Conservation (phyloP, 768 basidiomycete genomes). For the Porphyrellus cyaneotinctus region DNA sequence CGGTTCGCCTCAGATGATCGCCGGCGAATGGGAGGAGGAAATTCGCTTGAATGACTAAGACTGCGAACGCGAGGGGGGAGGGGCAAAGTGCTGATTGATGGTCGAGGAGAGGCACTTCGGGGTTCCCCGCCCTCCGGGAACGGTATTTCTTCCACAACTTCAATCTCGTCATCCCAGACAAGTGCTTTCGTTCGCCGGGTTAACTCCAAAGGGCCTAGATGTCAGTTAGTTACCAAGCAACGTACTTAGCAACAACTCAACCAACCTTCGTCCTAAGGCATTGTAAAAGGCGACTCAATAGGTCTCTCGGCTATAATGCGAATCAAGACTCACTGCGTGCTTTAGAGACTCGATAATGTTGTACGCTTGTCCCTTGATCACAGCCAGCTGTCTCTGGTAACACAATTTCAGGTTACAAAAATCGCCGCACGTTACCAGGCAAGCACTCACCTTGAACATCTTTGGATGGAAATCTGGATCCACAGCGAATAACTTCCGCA, state of each 20-base stretch:
- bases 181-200: conserved; percentile 78
- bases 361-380: conserved; percentile 91
- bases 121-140: conserved; percentile 32
- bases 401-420: conserved; percentile 1
- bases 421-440: neutral
- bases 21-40: conserved; percentile 68
- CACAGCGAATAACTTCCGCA: conserved; percentile 71
- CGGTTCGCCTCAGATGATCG: conserved; percentile 61
- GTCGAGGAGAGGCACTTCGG: conserved; percentile 48
- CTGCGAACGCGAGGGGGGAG: conserved; percentile 51
- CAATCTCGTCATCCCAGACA: conserved; percentile 85
- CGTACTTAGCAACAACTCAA: neutral
- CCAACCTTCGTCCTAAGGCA: conserved; percentile 69
- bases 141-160: conserved; percentile 54
- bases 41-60: conserved; percentile 58
- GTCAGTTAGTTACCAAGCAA: conserved; percentile 8
- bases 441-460: conserved; percentile 68
- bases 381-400: conserved; percentile 75
- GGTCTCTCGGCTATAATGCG: neutral
- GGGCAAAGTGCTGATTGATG: conserved; percentile 62
- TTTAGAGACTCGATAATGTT: conserved; percentile 83
- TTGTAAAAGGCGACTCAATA: conserved; percentile 5
- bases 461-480: conserved; percentile 88
- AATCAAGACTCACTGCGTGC: conserved; percentile 53
- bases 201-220: conserved; percentile 79